Conservation (phyloP, 805 yeast genomes). For the Hanseniaspora mollemarum region DNA sequence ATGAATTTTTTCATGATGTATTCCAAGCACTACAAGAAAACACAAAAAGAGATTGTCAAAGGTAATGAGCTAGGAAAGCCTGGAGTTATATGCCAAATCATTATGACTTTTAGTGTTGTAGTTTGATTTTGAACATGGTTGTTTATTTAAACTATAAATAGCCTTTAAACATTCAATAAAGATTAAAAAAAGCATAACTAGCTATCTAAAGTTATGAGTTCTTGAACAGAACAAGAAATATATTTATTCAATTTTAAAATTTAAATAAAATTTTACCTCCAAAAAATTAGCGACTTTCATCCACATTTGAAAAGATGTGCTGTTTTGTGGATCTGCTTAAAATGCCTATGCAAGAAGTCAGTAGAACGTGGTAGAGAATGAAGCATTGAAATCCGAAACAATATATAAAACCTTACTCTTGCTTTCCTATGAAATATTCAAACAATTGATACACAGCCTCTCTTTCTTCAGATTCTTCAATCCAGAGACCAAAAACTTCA, state of each 20-base stretch:
- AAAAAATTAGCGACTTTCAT: conserved; percentile 10
- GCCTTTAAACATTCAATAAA: not conserved
- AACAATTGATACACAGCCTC: conserved; percentile 42
- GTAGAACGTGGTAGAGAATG: too few species aligned
- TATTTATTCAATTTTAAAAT: not conserved
- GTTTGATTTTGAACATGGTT: too few species aligned
- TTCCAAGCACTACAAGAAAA: not conserved
- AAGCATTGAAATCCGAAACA: too few species aligned
- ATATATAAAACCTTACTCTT: conserved; percentile 28
- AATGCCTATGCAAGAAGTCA: too few species aligned
- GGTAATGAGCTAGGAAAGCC: not conserved
- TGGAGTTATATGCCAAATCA: not conserved
- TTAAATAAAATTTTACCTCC: not conserved
- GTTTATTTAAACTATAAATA: not conserved
- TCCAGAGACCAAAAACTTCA: conserved; percentile 69
- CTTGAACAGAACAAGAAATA: not conserved
- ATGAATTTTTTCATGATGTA: not conserved
- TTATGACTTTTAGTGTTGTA: too few species aligned
- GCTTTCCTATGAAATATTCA: conserved; percentile 26
- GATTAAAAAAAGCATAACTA: not conserved
- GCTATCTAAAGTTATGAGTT: not conserved
- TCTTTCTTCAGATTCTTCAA: conserved; percentile 58
- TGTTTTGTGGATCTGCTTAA: not conserved
- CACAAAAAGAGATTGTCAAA: not conserved
- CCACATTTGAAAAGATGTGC: too few species aligned